These are phyloP conservation scores for Salix arbutifolia DNA, from an alignment of 345 rosid species.

Conservation along the genomic window DNA sequence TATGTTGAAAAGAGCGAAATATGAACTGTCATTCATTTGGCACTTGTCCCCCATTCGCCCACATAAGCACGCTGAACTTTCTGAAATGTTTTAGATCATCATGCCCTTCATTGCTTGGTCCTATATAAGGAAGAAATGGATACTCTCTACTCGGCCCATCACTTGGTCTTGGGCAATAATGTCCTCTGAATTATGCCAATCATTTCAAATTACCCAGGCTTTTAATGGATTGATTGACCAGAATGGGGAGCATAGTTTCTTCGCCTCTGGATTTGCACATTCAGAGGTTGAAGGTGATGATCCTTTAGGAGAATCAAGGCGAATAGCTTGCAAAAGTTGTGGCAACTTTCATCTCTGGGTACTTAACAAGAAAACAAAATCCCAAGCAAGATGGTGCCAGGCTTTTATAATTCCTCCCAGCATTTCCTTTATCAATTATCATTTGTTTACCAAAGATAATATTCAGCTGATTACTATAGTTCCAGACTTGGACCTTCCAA, in stretches of 20 bases:
- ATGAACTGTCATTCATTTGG: neutral
- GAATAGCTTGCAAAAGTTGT: slow-evolving; percentile 87
- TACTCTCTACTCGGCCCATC: neutral
- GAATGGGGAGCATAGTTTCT: slow-evolving; percentile 56
- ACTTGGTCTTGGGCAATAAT: neutral
- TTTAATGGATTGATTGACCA: slow-evolving; percentile 26
- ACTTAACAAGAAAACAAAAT: slow-evolving; percentile 66
- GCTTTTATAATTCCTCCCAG: slow-evolving; percentile 35
- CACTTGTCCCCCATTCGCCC: neutral
- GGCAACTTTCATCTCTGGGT: slow-evolving; percentile 73
- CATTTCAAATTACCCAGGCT: slow-evolving; percentile 15
- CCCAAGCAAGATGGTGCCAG: slow-evolving; percentile 99
- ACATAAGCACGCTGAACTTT: neutral
- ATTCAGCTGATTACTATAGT: neutral
- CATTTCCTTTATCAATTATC: neutral
- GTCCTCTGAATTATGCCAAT: neutral
- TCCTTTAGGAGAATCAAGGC: slow-evolving; percentile 66
- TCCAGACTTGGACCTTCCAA: slow-evolving; percentile 11
- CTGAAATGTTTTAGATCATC: neutral
- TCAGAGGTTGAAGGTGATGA: slow-evolving; percentile 61
- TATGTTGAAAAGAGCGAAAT: neutral
- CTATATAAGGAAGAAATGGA: neutral
- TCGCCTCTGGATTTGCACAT: slow-evolving; percentile 55
- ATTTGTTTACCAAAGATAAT: neutral
- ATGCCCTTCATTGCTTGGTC: neutral